Evolutionary conservation across 352 stramenopile genomes (phyloP), one percentile per base, ranked within the genome.

Genomic region (Pythium vanterpoolii): DNA sequence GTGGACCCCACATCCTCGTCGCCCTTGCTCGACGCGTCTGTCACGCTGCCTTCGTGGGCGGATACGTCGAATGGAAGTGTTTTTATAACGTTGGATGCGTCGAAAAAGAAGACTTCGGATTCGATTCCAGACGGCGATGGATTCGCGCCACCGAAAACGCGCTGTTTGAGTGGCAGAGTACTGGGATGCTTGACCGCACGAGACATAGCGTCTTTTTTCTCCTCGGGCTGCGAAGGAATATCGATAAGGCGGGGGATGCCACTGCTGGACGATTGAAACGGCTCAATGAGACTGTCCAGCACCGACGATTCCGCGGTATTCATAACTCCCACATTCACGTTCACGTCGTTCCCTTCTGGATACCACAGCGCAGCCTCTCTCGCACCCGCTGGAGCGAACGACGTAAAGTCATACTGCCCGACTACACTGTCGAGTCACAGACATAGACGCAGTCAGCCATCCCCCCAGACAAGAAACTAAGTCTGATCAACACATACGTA

Each of bases 101-200:
- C 71, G 27, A 79, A 76, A 39, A 79, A 79, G 26, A 79, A 76
- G 5, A 76, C 71, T 44, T 79, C 71, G 0, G 60, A 36, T 0
- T 66, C 54, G 30, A 62, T 34, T 27, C n/a, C 34, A 13, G 42
- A 60, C 9, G 42, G 53, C 19, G 40, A 60, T 27, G 53, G 13
- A n/a, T 38, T 53, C 3, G 18, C 1, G 36, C 6, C 18, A 11
- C 2, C 23, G 7, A 4, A 6, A 14, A 14, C 5, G 28, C 1
- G n/a, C n/a, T 38, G 38, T 3, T 52, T 52, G 16, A 40, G 16
- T 14, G 45, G 45, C 5, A 28, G 33, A 3, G 6, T 40, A 27
- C 18, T 2, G 28, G 4, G 28, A 6, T 5, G 34, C 19, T 18
- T 42, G 34, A 18, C 34, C 18, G 1, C 38, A 44, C 38, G 26